Evolutionary conservation across 2,329 filamentous ascomycete species (phyloP).

Genomic region (Penicillium janthinellum): DNA sequence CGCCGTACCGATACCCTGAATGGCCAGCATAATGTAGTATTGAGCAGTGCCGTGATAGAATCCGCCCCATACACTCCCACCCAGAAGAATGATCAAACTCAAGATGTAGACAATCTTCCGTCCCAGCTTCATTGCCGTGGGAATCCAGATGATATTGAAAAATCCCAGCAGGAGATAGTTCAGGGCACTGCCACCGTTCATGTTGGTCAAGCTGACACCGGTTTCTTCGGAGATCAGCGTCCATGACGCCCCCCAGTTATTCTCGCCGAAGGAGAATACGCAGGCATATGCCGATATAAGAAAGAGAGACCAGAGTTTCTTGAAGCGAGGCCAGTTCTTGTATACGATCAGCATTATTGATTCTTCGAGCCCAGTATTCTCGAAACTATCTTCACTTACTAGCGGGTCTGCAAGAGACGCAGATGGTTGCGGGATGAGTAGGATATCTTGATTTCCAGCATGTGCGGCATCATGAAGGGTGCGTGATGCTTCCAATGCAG

Average conservation of each 20-base stretch:
- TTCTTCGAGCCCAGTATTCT: no score
- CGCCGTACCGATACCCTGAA: slow-evolving; percentile 40
- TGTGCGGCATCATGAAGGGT: slow-evolving; percentile 26
- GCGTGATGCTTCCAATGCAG: slow-evolving; percentile 12
- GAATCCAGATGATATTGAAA: slow-evolving; percentile 45
- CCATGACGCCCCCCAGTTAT: slow-evolving; percentile 47
- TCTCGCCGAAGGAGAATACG: slow-evolving; percentile 46
- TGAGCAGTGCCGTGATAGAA: slow-evolving; percentile 30
- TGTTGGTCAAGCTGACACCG: slow-evolving; percentile 41
- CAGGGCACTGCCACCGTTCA: slow-evolving; percentile 46
- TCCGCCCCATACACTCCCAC: slow-evolving; percentile 37
- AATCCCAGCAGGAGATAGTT: slow-evolving; percentile 47
- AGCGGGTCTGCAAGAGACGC: slow-evolving; percentile 35
- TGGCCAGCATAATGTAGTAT: slow-evolving; percentile 33
- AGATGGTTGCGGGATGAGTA: slow-evolving; percentile 38
- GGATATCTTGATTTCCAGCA: slow-evolving; percentile 31
- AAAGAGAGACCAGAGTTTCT: slow-evolving; percentile 46
- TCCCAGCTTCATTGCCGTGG: slow-evolving; percentile 37
- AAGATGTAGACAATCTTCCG: slow-evolving; percentile 40
- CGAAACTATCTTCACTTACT: slow-evolving; percentile 9
- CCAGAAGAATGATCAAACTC: slow-evolving; percentile 36
- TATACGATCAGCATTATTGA: background rate
- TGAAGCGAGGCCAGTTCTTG: slow-evolving; percentile 38
- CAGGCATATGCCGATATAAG: slow-evolving; percentile 46
- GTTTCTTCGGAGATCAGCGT: slow-evolving; percentile 45